Conservation (phyloP, 345 rosid species). For the Salix koriyanagi region DNA sequence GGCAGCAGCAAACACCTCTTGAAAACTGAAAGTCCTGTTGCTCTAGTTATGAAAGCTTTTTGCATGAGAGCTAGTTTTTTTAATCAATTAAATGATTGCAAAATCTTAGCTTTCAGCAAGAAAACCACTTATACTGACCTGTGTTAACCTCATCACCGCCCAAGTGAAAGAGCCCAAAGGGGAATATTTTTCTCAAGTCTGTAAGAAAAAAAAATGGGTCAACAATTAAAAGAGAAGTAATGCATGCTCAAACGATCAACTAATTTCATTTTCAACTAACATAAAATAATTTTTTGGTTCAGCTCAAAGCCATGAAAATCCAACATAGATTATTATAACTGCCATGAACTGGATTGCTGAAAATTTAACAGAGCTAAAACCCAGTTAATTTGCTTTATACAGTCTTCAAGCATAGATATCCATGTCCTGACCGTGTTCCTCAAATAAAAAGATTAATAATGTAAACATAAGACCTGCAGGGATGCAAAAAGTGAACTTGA, state of each 20-base stretch:
- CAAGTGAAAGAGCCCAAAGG: conserved; percentile 92
- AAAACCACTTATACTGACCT: conserved; percentile 39
- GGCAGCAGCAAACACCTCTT: background rate
- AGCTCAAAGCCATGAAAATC: background rate
- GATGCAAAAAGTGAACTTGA: background rate
- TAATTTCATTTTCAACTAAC: background rate
- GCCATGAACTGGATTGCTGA: background rate
- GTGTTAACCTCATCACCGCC: conserved; percentile 98
- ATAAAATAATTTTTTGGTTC: background rate
- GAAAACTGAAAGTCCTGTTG: background rate
- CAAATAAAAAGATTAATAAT: background rate
- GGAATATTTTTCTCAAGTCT: conserved; percentile 89
- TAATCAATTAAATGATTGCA: background rate
- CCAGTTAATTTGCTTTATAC: background rate
- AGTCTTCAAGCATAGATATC: background rate
- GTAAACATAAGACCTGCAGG: background rate
- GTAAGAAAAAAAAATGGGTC: background rate
- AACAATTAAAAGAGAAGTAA: background rate
- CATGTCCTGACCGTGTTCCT: background rate
- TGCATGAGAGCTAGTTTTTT: background rate
- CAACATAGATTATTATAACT: background rate
- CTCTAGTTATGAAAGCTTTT: background rate
- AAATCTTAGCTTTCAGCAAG: conserved; percentile 3
- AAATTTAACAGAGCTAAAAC: background rate
- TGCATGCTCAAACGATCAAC: background rate